Base-by-base conservation (phyloP, 2,329 filamentous ascomycete species). In the Nectriaceae sp. region DNA sequence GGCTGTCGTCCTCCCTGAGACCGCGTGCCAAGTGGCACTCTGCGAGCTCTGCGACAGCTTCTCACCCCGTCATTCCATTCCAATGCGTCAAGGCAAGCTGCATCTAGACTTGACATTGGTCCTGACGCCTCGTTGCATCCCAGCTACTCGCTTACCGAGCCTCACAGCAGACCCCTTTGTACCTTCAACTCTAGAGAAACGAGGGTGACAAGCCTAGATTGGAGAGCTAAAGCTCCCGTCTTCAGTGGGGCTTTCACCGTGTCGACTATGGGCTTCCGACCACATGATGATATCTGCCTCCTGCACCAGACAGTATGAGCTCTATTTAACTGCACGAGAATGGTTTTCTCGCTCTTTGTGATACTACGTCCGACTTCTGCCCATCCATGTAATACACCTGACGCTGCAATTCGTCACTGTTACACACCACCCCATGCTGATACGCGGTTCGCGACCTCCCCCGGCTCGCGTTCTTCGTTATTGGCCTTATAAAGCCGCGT, bases 311-410 rank as follows among this genome's bases (percentile, higher is more conserved):
- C 44, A 21, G 16, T 13, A 6, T 29, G 6, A 29, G 13, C 13
- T 29, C 6, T 13, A 52, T 40, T 44, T 22, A 35, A 37, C 44
- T 20, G 29, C 36, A 43, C 21, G 37, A 45, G 26, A 44, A 43
- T 16, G 36, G 29, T 40, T 26, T 29, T 52, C 39, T 40, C 38
- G 21, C 43, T 15, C n/a, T 33, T 11, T n/a, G 50, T 56, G 37
- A 40, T 41, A 58, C 57, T 44, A 47, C 56, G 47, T 54, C 21
- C 36, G 40, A 20, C 31, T 47, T 37, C 41, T 36, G 36, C 20
- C 43, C 6, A 49, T 53, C 40, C 45, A 50, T 42, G 43, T 29
- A 45, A 33, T 44, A 55, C 53, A 45, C 55, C 36, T 13, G 24
- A 29, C 24, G 33, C 33, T 36, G 8, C 33, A 16, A 6, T n/a